Evolutionary conservation across 371 early-diverging fungal species (phyloP), one percentile per base, ranked within the genome.

Genomic region (Mucor racemosus): DNA sequence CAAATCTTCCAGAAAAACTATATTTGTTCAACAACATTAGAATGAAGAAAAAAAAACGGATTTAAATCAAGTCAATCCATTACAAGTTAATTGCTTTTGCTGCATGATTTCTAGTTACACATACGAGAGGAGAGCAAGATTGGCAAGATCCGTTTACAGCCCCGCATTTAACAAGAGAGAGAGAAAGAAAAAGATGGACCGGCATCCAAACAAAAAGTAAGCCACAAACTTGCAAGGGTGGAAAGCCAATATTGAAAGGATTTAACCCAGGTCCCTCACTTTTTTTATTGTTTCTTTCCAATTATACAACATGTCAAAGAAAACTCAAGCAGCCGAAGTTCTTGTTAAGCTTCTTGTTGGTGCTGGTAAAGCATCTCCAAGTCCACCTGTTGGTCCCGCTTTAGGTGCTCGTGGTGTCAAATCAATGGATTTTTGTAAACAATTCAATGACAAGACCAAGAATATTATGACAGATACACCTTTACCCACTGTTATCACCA

Each of bases 361-460:
- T 19, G 95, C 96, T 1, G 95, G 92, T 59, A 93, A 97, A 78
- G 97, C 97, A 7, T 91, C 95, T n/a, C 98, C 98, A 5, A 87
- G 94, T 39, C 97, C 97, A 5, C 97, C 99, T 15, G 93, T 98
- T 34, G 98, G 99, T 46, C 98, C 99, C 55, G 97, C 97, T 5
- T 88, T 99, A 26, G 99, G 99, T 79, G 96, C 95, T 68, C 90
- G 95, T 60, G 99, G 99, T 76, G 92, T 99, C 59, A 98, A 97
- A 78, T 88, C 96, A n/a, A 97, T 98, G 86, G 99, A 99, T 76
- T 99, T 99, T 77, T 96, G 96, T 85, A 97, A 97, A 79, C 93
- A 91, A 76, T 99, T 99, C 86, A 99, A 98, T 84, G 98, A 96
- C 78, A 91, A 91, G 55, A 97, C 99, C 64, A 96, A 95, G 76